A percentile compares a stretch with the other conserved stretches of the same genome.
phyloP scores from a whole-genome alignment of 768 basidiomycete genomes.

The Dentipellis sp. region DNA sequence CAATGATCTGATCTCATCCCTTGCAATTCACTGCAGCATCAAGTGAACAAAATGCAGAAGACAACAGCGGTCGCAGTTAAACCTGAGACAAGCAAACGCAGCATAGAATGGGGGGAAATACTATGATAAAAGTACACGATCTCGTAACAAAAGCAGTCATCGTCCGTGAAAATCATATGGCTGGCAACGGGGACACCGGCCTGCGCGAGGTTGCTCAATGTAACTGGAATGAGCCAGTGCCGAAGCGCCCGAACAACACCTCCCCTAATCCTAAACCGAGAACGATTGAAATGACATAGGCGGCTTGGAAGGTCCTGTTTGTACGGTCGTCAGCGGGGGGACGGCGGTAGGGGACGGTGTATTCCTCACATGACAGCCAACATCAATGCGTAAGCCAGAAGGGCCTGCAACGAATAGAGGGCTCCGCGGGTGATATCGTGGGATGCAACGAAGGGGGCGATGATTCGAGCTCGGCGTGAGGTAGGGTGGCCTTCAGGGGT shows the following conservation, averaged over 20 bases:
- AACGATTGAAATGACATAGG: conserved; percentile 66
- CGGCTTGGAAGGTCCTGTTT: conserved; percentile 75
- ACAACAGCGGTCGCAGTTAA: no score
- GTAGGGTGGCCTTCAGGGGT: background rate
- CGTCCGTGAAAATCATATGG: background rate
- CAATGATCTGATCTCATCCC: no score
- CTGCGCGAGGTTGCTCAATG: background rate
- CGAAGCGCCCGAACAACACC: conserved; percentile 54
- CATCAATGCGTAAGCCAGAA: conserved; percentile 69
- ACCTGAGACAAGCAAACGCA: no score
- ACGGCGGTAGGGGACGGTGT: background rate
- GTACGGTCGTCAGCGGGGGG: conserved; percentile 6
- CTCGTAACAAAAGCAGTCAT: background rate
- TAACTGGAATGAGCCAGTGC: conserved; percentile 2
- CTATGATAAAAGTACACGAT: no score
- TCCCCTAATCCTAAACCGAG: conserved; percentile 70
- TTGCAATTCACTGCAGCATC: no score
- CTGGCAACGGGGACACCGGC: background rate
- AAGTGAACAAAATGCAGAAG: background rate
- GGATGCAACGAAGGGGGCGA: conserved; percentile 54
- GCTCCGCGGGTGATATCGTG: conserved; percentile 68
- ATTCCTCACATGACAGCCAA: conserved; percentile 63
- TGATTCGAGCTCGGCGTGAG: conserved; percentile 24
- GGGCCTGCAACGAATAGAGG: conserved; percentile 51
- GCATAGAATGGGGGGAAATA: no score